Evolutionary conservation across 345 rosid species (phyloP).

Genomic region (Murraya paniculata): DNA sequence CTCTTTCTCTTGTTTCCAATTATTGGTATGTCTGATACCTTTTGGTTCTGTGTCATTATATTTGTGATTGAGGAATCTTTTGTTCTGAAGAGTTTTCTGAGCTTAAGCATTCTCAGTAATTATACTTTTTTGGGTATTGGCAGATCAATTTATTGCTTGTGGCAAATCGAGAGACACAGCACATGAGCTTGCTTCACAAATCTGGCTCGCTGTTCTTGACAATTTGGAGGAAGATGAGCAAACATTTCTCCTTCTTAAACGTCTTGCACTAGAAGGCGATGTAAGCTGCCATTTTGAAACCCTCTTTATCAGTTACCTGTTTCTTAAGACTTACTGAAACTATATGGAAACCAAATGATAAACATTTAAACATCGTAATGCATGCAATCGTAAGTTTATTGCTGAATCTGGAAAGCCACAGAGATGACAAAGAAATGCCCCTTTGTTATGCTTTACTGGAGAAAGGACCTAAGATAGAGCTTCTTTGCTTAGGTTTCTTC

Average conservation of each 20-base stretch:
- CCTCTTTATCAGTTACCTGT: not conserved
- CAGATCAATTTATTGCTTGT: slow-evolving; percentile 85
- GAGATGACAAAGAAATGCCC: not conserved
- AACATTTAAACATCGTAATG: not conserved
- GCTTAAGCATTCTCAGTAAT: not conserved
- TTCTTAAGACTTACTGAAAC: not conserved
- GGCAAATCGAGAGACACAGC: slow-evolving; percentile 72
- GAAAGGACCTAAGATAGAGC: not conserved
- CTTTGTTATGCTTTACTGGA: not conserved
- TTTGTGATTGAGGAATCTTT: not conserved
- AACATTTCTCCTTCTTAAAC: slow-evolving; percentile 68
- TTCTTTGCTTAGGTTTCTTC: not conserved
- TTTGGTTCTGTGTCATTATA: not conserved
- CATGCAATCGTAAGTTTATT: not conserved
- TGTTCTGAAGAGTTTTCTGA: not conserved
- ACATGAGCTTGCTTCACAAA: slow-evolving; percentile 69
- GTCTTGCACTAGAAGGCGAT: slow-evolving; percentile 68
- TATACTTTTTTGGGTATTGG: slow-evolving; percentile 10
- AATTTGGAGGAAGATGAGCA: slow-evolving; percentile 75
- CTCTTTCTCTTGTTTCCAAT: not conserved
- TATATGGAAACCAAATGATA: not conserved
- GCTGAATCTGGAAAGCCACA: not conserved
- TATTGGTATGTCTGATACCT: no score
- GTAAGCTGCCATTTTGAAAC: slow-evolving; percentile 38
- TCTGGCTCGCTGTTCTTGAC: slow-evolving; percentile 86